These are phyloP conservation scores for Verticillium isaacii DNA, from an alignment of 2,329 filamentous ascomycete genomes.

Conservation along the genomic window DNA sequence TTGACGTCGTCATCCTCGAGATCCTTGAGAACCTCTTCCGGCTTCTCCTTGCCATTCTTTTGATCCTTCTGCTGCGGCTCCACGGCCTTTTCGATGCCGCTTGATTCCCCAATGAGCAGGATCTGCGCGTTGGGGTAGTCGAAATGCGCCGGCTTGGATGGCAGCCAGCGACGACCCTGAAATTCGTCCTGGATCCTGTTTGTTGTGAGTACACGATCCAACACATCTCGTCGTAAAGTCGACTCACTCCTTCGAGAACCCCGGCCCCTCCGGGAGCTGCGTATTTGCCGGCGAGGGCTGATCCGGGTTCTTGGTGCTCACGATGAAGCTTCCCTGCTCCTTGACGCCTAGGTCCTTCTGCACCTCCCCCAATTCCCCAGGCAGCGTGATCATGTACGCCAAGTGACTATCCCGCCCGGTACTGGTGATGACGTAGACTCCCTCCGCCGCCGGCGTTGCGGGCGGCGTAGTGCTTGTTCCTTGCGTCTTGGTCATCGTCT, in stretches of 20 bases:
- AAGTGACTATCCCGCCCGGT: slow-evolving; percentile 71
- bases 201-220: not conserved
- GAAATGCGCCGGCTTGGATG: slow-evolving; percentile 67
- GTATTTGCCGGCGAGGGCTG: slow-evolving; percentile 60
- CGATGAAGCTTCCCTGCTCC: slow-evolving; percentile 68
- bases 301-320: slow-evolving; percentile 77
- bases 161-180: slow-evolving; percentile 66
- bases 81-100: slow-evolving; percentile 51
- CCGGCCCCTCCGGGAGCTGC: slow-evolving; percentile 57
- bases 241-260: slow-evolving; percentile 65
- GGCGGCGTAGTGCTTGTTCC: slow-evolving; percentile 65
- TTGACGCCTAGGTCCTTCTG: slow-evolving; percentile 71
- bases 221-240: no score
- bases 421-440: slow-evolving; percentile 75
- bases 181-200: slow-evolving; percentile 67
- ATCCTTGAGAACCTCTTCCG: slow-evolving; percentile 67
- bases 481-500: slow-evolving; percentile 72
- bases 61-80: slow-evolving; percentile 51
- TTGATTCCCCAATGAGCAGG: slow-evolving; percentile 69
- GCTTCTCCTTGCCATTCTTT: slow-evolving; percentile 56
- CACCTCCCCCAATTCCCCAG: slow-evolving; percentile 62
- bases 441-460: slow-evolving; percentile 74
- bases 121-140: slow-evolving; percentile 73
- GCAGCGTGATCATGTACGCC: slow-evolving; percentile 74
- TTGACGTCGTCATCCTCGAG: slow-evolving; percentile 71